Percentiles rank a stretch among this genome's conserved stretches.
Conservation (phyloP, 805 yeast genomes). For the Kockiozyma suomiensis region DNA sequence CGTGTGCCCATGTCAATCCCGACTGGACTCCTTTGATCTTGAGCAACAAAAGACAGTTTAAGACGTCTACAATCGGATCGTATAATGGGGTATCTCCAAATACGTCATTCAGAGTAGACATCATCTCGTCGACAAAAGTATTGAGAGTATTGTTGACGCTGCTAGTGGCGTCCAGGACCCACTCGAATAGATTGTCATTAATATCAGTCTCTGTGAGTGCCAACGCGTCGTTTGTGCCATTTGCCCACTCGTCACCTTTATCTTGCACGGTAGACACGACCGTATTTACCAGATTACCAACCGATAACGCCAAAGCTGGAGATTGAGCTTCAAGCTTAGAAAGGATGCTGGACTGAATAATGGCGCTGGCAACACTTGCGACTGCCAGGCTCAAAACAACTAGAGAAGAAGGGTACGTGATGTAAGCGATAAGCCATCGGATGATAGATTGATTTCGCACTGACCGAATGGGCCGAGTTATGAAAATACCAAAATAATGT, state of each 20-base stretch:
- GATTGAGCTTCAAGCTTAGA: conserved; percentile 34
- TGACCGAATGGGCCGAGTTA: conserved; percentile 24
- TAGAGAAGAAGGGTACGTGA: conserved; percentile 56
- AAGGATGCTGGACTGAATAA: conserved; percentile 58
- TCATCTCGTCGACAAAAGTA: conserved; percentile 60
- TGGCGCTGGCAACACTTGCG: conserved; percentile 57
- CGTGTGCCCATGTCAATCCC: conserved; percentile 79
- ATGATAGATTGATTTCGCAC: conserved; percentile 25
- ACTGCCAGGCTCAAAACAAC: conserved; percentile 56
- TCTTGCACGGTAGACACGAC: conserved; percentile 43
- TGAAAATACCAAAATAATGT: conserved; percentile 25
- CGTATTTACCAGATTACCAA: conserved; percentile 12
- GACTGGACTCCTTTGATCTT: conserved; percentile 66
- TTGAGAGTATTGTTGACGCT: conserved; percentile 64
- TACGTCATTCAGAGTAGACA: conserved; percentile 56
- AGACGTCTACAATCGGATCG: conserved; percentile 52
- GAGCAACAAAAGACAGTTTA: conserved; percentile 77
- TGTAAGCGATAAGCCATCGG: conserved; percentile 55
- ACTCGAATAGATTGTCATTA: conserved; percentile 68
- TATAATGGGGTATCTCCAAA: conserved; percentile 73
- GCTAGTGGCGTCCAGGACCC: conserved; percentile 60
- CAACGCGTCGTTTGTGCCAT: conserved; percentile 59
- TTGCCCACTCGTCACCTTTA: conserved; percentile 50
- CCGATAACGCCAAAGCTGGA: conserved; percentile 23
- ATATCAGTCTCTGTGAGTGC: conserved; percentile 51